A percentile compares a stretch with the other conserved stretches of the same genome.
phyloP scores from a whole-genome alignment of 2,329 filamentous ascomycete genomes.

The Diplodia mutila region DNA sequence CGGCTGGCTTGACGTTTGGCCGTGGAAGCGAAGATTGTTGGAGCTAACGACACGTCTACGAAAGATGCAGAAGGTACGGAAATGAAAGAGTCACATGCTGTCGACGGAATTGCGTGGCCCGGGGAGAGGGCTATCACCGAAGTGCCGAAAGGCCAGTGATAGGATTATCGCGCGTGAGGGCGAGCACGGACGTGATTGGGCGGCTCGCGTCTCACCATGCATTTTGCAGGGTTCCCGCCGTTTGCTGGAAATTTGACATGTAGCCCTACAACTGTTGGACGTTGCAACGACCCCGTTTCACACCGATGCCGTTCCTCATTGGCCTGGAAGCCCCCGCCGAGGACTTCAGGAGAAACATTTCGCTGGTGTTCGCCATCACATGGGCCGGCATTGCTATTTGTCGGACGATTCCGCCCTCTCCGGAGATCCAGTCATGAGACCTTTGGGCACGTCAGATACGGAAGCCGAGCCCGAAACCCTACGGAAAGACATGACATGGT shows the following conservation, averaged over 20 bases:
- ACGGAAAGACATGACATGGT: neutral
- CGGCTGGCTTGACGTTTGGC: neutral
- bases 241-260: neutral
- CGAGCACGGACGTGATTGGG: constrained; percentile 16
- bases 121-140: neutral
- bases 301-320: neutral
- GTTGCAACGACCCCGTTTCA: neutral
- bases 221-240: neutral
- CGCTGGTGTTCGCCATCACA: neutral
- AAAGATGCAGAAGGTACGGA: neutral
- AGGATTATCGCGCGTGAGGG: neutral
- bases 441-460: no score
- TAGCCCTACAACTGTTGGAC: neutral
- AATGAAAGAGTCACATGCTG: constrained; percentile 8
- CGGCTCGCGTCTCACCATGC: constrained; percentile 4
- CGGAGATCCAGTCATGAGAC: neutral
- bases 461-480: neutral
- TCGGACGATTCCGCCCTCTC: no score
- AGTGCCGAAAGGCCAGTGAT: neutral
- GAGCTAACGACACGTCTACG: neutral
- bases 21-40: neutral
- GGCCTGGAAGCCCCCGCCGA: neutral
- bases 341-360: neutral
- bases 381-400: neutral
- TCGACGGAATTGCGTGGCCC: neutral